Percentiles rank a stretch among this genome's conserved stretches.
Evolutionary conservation across 306 rosid genomes (phyloP).

Genomic region (Parietaria judaica): DNA sequence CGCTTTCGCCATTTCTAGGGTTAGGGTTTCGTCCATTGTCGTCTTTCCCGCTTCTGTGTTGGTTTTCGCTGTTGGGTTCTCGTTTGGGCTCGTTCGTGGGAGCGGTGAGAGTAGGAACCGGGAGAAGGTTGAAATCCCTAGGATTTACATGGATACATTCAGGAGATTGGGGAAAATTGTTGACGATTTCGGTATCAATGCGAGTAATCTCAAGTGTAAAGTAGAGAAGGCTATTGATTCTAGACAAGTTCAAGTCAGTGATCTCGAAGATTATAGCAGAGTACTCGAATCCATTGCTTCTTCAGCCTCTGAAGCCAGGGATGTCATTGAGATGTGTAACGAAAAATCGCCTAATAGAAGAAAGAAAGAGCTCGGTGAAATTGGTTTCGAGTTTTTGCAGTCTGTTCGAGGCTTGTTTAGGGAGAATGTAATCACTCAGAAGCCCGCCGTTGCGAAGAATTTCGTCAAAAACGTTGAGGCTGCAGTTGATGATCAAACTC

Average conservation of each 20-base stretch:
- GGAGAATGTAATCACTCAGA: conserved; percentile 37
- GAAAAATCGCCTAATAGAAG: conserved; percentile 38
- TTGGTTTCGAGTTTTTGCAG: conserved; percentile 48
- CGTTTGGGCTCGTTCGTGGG: conserved; percentile 54
- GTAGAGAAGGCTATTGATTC: conserved; percentile 45
- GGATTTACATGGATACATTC: conserved; percentile 39
- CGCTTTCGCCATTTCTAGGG: conserved; percentile 78
- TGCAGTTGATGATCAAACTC: conserved; percentile 27
- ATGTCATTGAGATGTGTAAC: conserved; percentile 28
- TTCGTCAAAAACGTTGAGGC: conserved; percentile 34
- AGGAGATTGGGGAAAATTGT: conserved; percentile 41
- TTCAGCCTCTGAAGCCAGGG: conserved; percentile 40
- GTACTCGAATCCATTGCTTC: conserved; percentile 35
- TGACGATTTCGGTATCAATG: conserved; percentile 40
- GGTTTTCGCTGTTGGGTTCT: conserved; percentile 64
- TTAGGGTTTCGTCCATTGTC: conserved; percentile 65
- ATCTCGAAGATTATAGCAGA: conserved; percentile 50
- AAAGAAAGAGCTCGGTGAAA: conserved; percentile 50
- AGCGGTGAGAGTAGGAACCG: conserved; percentile 44
- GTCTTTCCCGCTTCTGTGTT: conserved; percentile 69
- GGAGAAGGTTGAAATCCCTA: conserved; percentile 41
- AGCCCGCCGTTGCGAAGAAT: conserved; percentile 37
- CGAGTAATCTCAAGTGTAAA: conserved; percentile 41
- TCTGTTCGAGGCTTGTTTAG: conserved; percentile 50
- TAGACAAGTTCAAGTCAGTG: conserved; percentile 45